Base-by-base conservation (phyloP, 2,329 filamentous ascomycete species). In the Fusarium mexicanum region DNA sequence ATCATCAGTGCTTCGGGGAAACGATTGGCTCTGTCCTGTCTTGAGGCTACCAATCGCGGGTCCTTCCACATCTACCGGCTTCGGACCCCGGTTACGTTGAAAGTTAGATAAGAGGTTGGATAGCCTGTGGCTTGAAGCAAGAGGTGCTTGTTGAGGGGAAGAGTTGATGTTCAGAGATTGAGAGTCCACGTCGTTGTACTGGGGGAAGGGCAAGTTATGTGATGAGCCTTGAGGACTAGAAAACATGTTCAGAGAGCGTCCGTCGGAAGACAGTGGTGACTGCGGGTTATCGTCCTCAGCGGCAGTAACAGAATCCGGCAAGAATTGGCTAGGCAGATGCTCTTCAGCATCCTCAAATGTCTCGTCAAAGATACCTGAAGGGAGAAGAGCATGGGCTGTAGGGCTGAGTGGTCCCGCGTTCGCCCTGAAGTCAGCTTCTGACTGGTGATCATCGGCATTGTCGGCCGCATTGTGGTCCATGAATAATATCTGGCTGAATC, bases 391-490 rank as follows among this genome's bases (percentile, higher is more conserved):
- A 35, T 92, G 91, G 5, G 93, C 94, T 8, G 92, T 93, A 4
- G 94, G 94, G 76, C 93, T 95, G 80, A 96, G 89, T 2, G 92
- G 92, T 5, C 92, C 93, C 35, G 89, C 91, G 24, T 87, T 88
- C 7, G 86, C 86, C 66, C 89, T 89, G 9, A 92, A 83, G 24
- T 92, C 91, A 4, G 90, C 87, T 38, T 93, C 91, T 11, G 89
- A 90, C 62, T 91, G 85, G 16, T 80, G 77, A 71, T 86, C 76
- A 70, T 84, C 75, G 16, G 72, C 68, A 29, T 78, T 76, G 46
- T 86, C 85, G 8, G 82, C 77, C 3, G 85, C 82, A 47, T 85
- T 81, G 54, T 70, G 67, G 17, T 87, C 86, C 80, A 88, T 85
- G 57, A 87, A 91, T 13, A 89, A 86, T 3, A 86, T 85, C 9